Evolutionary conservation across 78 protist species (phyloP).

Genomic region (Bigelowiella natans): DNA sequence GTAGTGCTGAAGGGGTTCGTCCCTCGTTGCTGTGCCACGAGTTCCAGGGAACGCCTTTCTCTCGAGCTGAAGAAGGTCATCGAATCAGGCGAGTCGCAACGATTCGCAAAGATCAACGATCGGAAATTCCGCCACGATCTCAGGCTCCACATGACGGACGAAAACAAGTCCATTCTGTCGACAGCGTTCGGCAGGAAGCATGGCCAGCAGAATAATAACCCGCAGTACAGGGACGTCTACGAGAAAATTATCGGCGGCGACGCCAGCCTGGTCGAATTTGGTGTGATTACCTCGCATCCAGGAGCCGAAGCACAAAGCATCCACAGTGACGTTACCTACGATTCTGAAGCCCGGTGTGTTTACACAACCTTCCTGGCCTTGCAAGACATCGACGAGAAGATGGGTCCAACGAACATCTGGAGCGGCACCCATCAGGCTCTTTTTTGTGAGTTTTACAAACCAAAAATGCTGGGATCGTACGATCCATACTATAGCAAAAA

Average conservation of each 20-base stretch:
- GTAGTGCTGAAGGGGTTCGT: too few species aligned
- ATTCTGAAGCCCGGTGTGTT: neutral
- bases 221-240: neutral
- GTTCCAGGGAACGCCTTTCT: too few species aligned
- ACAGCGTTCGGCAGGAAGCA: too few species aligned
- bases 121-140: too few species aligned
- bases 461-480: neutral
- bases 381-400: neutral
- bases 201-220: too few species aligned
- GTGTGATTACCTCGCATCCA: conserved; percentile 18
- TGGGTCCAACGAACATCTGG: conserved; percentile 28
- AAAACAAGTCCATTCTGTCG: too few species aligned
- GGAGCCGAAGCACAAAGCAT: conserved; percentile 4
- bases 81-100: too few species aligned
- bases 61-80: too few species aligned
- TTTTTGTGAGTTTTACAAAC: neutral
- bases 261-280: conserved; percentile 13
- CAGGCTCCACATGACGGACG: too few species aligned
- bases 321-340: neutral
- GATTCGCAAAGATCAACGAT: too few species aligned
- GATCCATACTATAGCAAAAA: neutral
- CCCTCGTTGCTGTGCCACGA: too few species aligned
- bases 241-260: neutral
- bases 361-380: neutral
- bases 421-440: conserved; percentile 4